A percentile compares a stretch with the other conserved stretches of the same genome.
Conservation (phyloP, 371 early-diverging fungal species). For the Cokeromyces recurvatus region DNA sequence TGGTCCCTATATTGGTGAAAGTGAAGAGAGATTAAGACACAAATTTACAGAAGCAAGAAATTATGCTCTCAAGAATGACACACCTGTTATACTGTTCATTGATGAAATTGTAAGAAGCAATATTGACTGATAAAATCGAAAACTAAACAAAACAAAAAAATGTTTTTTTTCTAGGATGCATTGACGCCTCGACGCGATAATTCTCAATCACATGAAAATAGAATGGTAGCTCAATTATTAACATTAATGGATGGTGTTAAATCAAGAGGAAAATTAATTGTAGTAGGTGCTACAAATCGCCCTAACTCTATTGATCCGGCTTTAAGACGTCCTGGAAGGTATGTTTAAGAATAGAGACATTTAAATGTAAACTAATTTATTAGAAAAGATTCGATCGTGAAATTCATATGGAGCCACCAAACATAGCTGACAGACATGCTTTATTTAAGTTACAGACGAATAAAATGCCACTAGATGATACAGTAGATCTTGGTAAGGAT, state of each 20-base stretch:
- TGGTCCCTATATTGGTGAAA: constrained; percentile 92
- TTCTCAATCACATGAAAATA: constrained; percentile 74
- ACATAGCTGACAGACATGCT: constrained; percentile 49
- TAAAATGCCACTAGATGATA: constrained; percentile 49
- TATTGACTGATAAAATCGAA: background rate
- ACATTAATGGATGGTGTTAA: constrained; percentile 96
- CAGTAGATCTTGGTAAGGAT: constrained; percentile 42
- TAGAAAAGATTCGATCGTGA: constrained; percentile 96
- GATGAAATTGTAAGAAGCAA: constrained; percentile 87
- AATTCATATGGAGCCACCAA: constrained; percentile 80
- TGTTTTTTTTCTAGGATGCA: constrained; percentile 65
- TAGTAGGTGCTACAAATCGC: constrained; percentile 98
- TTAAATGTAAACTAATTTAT: too few relatives aligned
- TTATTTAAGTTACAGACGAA: constrained; percentile 58
- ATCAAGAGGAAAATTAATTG: constrained; percentile 66
- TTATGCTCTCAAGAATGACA: constrained; percentile 28
- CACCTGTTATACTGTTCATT: constrained; percentile 91
- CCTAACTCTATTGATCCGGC: constrained; percentile 98
- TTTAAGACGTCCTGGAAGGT: constrained; percentile 95
- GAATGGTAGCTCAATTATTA: constrained; percentile 96
- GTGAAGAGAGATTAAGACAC: constrained; percentile 81
- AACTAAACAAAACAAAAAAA: background rate
- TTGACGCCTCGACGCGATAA: constrained; percentile 86
- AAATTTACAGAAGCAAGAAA: constrained; percentile 80
- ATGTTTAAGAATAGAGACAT: constrained; percentile 42